phyloP scores from a whole-genome alignment of 495 filamentous ascomycete species.

The Choiromyces venosus region DNA sequence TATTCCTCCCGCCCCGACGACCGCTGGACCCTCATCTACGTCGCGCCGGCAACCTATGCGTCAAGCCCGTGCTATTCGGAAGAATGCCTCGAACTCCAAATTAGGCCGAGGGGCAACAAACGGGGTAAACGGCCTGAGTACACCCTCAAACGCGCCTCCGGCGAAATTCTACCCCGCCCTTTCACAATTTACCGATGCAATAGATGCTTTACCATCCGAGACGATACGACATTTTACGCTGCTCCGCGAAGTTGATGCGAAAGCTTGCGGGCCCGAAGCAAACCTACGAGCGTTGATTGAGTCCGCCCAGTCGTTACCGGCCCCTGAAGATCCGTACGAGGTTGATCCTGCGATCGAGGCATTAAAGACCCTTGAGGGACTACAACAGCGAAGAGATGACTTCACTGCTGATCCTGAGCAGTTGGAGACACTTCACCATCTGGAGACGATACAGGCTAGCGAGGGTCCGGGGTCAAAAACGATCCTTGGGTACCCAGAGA shows the following conservation, averaged over 20 bases:
- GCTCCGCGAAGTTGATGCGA: slow-evolving; percentile 95
- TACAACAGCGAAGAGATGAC: slow-evolving; percentile 38
- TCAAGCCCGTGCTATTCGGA: slow-evolving; percentile 54
- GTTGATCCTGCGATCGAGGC: slow-evolving; percentile 36
- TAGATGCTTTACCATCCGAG: slow-evolving; percentile 87
- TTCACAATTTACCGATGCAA: slow-evolving; percentile 87
- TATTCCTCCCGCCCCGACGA: slow-evolving; percentile 42
- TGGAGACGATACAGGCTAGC: slow-evolving; percentile 29
- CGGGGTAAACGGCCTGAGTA: slow-evolving; percentile 49
- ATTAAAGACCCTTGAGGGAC: slow-evolving; percentile 38
- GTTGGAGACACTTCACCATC: slow-evolving; percentile 27
- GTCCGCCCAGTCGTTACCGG: slow-evolving; percentile 57
- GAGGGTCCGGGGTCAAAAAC: slow-evolving; percentile 24
- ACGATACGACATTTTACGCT: slow-evolving; percentile 90
- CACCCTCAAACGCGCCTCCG: slow-evolving; percentile 24
- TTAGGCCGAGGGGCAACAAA: slow-evolving; percentile 42
- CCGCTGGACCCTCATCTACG: slow-evolving; percentile 46
- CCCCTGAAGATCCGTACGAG: slow-evolving; percentile 43
- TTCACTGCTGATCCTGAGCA: slow-evolving; percentile 13
- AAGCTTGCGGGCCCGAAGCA: slow-evolving; percentile 71
- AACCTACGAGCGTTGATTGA: slow-evolving; percentile 65
- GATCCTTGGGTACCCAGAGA: slow-evolving; percentile 38
- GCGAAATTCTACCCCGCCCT: slow-evolving; percentile 78
- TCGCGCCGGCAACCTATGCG: slow-evolving; percentile 57
- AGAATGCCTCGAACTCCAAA: slow-evolving; percentile 47